Evolutionary conservation across 495 filamentous ascomycete genomes (phyloP).

Genomic region (Hypoxylon lenormandii): DNA sequence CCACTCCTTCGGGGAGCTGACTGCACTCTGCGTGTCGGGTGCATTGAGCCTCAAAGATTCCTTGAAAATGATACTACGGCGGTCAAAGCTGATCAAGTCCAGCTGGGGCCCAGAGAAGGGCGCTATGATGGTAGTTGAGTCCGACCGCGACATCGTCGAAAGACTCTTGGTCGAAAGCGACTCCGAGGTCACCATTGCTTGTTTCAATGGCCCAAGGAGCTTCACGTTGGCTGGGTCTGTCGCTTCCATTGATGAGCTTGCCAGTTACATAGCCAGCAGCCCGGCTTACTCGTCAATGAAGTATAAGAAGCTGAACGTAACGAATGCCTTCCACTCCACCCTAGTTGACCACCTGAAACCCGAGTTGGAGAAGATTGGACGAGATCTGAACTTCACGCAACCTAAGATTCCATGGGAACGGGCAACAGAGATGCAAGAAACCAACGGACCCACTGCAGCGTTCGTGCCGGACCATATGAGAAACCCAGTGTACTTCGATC

Average conservation of each 20-base stretch:
- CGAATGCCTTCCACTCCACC: constrained; percentile 64
- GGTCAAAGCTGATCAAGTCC: constrained; percentile 56
- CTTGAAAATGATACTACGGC: constrained; percentile 54
- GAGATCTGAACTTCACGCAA: not conserved
- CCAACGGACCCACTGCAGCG: constrained; percentile 30
- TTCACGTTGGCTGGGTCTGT: constrained; percentile 61
- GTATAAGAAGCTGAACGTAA: constrained; percentile 57
- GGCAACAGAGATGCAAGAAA: constrained; percentile 21
- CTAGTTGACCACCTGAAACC: constrained; percentile 56
- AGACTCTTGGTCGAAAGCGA: constrained; percentile 41
- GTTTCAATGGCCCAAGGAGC: constrained; percentile 64
- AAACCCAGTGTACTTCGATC: constrained; percentile 44
- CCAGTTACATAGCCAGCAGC: not conserved
- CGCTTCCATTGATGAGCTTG: constrained; percentile 46
- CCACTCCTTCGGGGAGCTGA: constrained; percentile 67
- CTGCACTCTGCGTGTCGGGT: constrained; percentile 59
- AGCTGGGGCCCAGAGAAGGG: constrained; percentile 59
- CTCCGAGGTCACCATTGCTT: constrained; percentile 57
- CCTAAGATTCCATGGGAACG: not conserved
- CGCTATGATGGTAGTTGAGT: constrained; percentile 63
- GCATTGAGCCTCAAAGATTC: constrained; percentile 54
- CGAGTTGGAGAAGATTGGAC: constrained; percentile 43
- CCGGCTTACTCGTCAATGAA: constrained; percentile 40
- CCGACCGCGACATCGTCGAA: constrained; percentile 40
- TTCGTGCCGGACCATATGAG: constrained; percentile 59